These are phyloP conservation scores for Anacardium occidentale DNA, from an alignment of 345 rosid species.

Conservation along the genomic window DNA sequence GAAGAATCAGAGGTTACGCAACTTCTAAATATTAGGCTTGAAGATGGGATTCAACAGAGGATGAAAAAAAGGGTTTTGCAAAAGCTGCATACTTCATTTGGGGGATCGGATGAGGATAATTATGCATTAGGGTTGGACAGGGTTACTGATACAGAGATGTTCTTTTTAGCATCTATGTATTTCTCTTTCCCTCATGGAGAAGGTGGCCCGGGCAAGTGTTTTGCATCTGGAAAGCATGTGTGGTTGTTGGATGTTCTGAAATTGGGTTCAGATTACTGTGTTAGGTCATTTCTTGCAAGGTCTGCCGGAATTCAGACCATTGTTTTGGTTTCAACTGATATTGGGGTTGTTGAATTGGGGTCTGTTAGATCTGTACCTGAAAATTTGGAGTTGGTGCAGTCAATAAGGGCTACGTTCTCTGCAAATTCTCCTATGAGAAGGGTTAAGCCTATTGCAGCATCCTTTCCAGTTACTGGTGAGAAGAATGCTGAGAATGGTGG, in stretches of 20 bases:
- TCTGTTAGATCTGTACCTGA: conserved; percentile 80
- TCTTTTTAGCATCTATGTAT: conserved; percentile 94
- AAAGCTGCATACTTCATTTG: conserved; percentile 73
- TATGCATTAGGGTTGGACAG: conserved; percentile 79
- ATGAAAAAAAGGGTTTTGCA: conserved; percentile 89
- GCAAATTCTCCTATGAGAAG: conserved; percentile 33
- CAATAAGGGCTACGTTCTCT: conserved; percentile 52
- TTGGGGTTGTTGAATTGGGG: conserved; percentile 93
- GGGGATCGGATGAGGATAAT: conserved; percentile 88
- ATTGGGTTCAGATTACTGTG: conserved; percentile 65
- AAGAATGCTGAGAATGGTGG: conserved; percentile 47
- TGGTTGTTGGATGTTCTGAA: conserved; percentile 64
- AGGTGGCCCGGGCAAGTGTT: conserved; percentile 91
- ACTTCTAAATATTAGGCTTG: conserved; percentile 35
- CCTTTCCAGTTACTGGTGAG: conserved; percentile 32
- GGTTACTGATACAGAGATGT: conserved; percentile 92
- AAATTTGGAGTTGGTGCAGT: conserved; percentile 54
- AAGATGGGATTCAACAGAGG: conserved; percentile 67
- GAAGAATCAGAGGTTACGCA: conserved; percentile 59
- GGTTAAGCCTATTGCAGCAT: conserved; percentile 35
- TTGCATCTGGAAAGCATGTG: conserved; percentile 66
- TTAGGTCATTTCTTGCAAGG: conserved; percentile 74
- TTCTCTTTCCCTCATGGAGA: conserved; percentile 86
- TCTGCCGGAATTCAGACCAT: conserved; percentile 82
- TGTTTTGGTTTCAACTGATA: conserved; percentile 80